Evolutionary conservation across 1,139 yeast species (phyloP), one percentile per base, ranked within the genome.

Genomic region (Blastobotrys capitulatus): DNA sequence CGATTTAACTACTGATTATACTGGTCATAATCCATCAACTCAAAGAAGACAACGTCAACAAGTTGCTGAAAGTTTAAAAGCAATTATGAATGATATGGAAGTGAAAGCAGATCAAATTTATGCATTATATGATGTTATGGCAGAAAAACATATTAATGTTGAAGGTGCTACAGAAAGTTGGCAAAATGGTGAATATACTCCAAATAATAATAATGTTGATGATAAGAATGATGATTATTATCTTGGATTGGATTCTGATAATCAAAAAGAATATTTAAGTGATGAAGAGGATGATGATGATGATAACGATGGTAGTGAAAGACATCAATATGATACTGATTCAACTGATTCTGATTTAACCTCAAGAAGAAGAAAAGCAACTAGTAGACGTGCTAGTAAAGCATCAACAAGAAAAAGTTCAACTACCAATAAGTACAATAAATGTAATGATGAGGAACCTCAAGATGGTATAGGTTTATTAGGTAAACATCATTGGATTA

Each of bases 41-140:
- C 62, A 60, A 29, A 57, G 57, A 45, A 54, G 55, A 7, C 53
- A 52, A 45, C 57, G 69, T 19, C 58, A 56, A 44, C 55, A 54
- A 15, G 42, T 65, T 36, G 67, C 64, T 9, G 52, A 38, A 13
- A 50, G 53, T 15, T 44, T 65, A 46, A 56, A 57, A 41, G 48
- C 42, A 1, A 42, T 61, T 6, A 57, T 64, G 20, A 60, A 60
- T 34, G 59, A 57, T 35, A 57, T 65, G 48, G 68, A 65, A 52
- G 59, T 51, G 39, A 63, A 64, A 44, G 64, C 68, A 7, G 67
- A 65, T 46, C 64, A 64, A 48, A 64, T 65, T 9, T 65, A 65
- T 46, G 64, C 67, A 26, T 50, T 65, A 55, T 60, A 61, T 55
- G 63, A 60, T 57, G 59, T 62, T 16, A 48, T 61, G 41, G 57